Evolutionary conservation across 2,329 filamentous ascomycete species (phyloP).

Genomic region (Botrytis hyacinthi): DNA sequence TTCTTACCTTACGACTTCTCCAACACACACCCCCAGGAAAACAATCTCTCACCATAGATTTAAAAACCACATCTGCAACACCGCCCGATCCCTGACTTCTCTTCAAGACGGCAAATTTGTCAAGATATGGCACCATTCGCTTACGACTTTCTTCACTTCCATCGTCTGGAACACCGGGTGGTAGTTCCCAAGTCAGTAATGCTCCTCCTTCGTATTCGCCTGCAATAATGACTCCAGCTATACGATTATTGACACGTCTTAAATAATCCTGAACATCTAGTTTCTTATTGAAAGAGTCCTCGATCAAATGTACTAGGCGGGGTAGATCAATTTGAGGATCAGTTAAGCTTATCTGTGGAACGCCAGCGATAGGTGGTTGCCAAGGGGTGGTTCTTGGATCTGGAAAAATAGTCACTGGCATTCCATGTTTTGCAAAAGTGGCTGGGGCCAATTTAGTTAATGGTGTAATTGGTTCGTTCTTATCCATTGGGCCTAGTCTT

Average conservation of each 20-base stretch:
- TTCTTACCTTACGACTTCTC: slow-evolving; percentile 57
- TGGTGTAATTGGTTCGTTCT: slow-evolving; percentile 33
- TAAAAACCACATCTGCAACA: slow-evolving; percentile 94
- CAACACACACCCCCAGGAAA: slow-evolving; percentile 90
- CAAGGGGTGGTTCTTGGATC: slow-evolving; percentile 65
- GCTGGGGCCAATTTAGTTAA: slow-evolving; percentile 50
- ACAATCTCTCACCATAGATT: slow-evolving; percentile 86
- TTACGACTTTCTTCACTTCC: slow-evolving; percentile 50
- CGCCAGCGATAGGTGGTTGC: slow-evolving; percentile 61
- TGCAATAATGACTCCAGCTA: slow-evolving; percentile 91
- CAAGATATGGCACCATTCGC: slow-evolving; percentile 84
- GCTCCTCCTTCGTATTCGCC: slow-evolving; percentile 96
- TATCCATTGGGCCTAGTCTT: slow-evolving; percentile 47
- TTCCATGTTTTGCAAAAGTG: slow-evolving; percentile 86
- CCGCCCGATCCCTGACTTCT: slow-evolving; percentile 85
- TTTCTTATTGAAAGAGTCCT: slow-evolving; percentile 86
- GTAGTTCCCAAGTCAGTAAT: slow-evolving; percentile 89
- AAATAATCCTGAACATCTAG: slow-evolving; percentile 84
- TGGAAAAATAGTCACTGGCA: slow-evolving; percentile 83
- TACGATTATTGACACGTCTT: slow-evolving; percentile 70
- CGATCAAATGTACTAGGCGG: slow-evolving; percentile 80
- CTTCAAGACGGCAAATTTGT: slow-evolving; percentile 94
- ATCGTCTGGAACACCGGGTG: slow-evolving; percentile 57
- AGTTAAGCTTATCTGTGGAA: slow-evolving; percentile 65
- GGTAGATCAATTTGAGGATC: slow-evolving; percentile 81